Evolutionary conservation across 345 rosid genomes (phyloP).

Genomic region (Citrus sp.): DNA sequence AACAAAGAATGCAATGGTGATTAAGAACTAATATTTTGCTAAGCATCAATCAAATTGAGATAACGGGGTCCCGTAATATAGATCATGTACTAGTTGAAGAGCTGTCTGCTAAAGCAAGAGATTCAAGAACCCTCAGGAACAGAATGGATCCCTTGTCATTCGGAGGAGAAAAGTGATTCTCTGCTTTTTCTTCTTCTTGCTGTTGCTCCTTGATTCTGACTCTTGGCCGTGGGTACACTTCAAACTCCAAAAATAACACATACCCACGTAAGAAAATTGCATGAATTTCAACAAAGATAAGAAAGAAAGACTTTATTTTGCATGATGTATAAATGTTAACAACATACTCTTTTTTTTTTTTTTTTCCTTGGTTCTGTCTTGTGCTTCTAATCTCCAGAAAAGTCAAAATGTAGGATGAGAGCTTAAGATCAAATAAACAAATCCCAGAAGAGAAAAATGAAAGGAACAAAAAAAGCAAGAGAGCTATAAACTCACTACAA

Average conservation of each 20-base stretch:
- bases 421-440: too few species aligned
- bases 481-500: background rate
- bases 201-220: too few species aligned
- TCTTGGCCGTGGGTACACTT: constrained; percentile 30
- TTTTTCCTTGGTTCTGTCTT: too few species aligned
- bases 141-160: background rate
- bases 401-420: too few species aligned
- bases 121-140: constrained; percentile 14
- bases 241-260: constrained; percentile 2
- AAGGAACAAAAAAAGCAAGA: too few species aligned
- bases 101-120: constrained; percentile 12
- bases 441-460: too few species aligned
- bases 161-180: constrained; percentile 2
- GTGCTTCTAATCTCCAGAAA: too few species aligned
- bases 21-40: background rate
- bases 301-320: background rate
- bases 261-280: background rate
- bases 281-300: background rate
- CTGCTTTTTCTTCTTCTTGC: constrained; percentile 4
- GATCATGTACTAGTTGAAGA: background rate
- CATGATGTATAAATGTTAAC: too few species aligned
- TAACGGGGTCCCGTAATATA: too few species aligned
- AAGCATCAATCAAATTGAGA: background rate
- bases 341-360: too few species aligned
- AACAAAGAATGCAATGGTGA: background rate